Conservation (phyloP, 2,329 filamentous ascomycete species). For the Aureobasidium sp. region DNA sequence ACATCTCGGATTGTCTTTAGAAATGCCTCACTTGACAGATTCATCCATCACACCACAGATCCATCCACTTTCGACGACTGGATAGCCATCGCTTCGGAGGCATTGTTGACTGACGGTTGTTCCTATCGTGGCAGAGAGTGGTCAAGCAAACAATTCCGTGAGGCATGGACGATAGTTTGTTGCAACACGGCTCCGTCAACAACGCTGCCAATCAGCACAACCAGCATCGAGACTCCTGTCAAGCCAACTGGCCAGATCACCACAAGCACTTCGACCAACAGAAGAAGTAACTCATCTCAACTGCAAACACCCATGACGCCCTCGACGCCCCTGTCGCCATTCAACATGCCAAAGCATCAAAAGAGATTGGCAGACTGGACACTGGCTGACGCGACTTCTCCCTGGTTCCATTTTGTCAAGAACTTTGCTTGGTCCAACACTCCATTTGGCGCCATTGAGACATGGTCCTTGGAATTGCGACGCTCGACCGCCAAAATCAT, state of each 20-base stretch:
- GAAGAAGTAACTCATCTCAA: not conserved
- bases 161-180: not conserved
- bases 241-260: not conserved
- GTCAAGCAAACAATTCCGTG: not conserved
- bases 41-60: not conserved
- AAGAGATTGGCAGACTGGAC: not conserved
- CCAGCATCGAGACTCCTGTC: not conserved
- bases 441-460: conserved; percentile 7
- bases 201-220: not conserved
- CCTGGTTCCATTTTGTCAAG: conserved; percentile 5
- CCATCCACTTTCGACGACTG: not conserved
- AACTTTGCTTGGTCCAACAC: conserved; percentile 12
- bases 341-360: not conserved
- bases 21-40: not conserved
- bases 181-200: not conserved
- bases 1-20: not conserved
- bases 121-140: not conserved
- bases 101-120: not conserved
- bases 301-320: not conserved
- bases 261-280: not conserved
- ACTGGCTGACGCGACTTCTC: not conserved
- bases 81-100: not conserved
- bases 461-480: conserved; percentile 13
- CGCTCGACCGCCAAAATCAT: conserved; percentile 3
- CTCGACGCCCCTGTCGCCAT: not conserved